Evolutionary conservation across 2,329 filamentous ascomycete species (phyloP).

Genomic region (Colletotrichum shisoi): DNA sequence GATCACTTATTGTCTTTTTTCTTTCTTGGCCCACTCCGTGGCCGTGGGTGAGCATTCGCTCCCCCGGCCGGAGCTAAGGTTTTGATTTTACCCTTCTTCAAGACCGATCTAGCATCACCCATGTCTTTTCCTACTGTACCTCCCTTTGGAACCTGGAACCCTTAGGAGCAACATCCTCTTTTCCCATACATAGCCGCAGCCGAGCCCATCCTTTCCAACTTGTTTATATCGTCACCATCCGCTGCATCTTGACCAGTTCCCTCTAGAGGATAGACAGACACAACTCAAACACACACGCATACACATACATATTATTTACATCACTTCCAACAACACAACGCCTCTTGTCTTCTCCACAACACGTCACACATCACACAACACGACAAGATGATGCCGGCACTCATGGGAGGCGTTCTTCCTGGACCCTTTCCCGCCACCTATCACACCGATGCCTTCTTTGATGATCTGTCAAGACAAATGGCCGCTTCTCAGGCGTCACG

Average conservation of each 20-base stretch:
- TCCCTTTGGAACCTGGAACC: slow-evolving; percentile 46
- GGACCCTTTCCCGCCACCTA: slow-evolving; percentile 48
- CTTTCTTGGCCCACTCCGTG: slow-evolving; percentile 49
- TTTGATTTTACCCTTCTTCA: slow-evolving; percentile 49
- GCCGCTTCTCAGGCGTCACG: slow-evolving; percentile 57
- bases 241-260: neutral
- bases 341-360: neutral
- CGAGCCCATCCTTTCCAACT: slow-evolving; percentile 40
- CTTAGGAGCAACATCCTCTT: slow-evolving; percentile 36
- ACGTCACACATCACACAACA: neutral
- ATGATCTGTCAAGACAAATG: slow-evolving; percentile 63
- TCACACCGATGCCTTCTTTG: slow-evolving; percentile 55
- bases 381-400: slow-evolving; percentile 48
- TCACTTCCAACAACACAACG: neutral
- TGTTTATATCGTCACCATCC: slow-evolving; percentile 32
- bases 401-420: slow-evolving; percentile 47
- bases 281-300: neutral
- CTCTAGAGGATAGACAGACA: neutral
- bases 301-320: neutral
- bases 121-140: slow-evolving; percentile 45
- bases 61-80: slow-evolving; percentile 45
- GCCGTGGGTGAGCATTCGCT: slow-evolving; percentile 50
- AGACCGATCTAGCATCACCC: slow-evolving; percentile 47
- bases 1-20: slow-evolving; percentile 43
- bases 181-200: slow-evolving; percentile 45